These are phyloP conservation scores for Glomus cerebriforme DNA, from an alignment of 192 early-diverging fungal genomes.

Conservation along the genomic window DNA sequence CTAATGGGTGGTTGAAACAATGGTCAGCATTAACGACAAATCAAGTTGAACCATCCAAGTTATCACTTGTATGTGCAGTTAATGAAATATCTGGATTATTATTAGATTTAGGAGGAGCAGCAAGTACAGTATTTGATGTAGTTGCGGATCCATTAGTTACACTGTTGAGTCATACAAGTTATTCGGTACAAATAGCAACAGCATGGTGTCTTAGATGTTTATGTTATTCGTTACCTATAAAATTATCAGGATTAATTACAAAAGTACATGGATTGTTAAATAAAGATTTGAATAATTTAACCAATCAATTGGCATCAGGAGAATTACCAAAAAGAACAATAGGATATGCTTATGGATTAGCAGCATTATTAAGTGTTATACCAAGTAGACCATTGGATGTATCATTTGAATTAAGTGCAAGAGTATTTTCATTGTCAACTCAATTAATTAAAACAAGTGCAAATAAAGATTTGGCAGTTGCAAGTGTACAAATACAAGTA, in stretches of 20 bases:
- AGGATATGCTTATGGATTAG: constrained; percentile 67
- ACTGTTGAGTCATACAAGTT: constrained; percentile 67
- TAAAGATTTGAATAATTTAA: constrained; percentile 64
- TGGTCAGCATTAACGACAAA: constrained; percentile 56
- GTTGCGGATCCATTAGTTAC: constrained; percentile 69
- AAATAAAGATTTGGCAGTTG: constrained; percentile 61
- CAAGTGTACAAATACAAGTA: constrained; percentile 66
- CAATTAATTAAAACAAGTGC: constrained; percentile 68
- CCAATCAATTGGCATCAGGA: constrained; percentile 48
- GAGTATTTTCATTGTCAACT: constrained; percentile 74
- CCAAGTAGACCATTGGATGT: constrained; percentile 65
- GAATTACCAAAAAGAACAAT: constrained; percentile 54
- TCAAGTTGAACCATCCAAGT: constrained; percentile 54
- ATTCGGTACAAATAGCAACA: constrained; percentile 72
- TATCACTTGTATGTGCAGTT: constrained; percentile 67
- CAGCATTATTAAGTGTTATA: constrained; percentile 69
- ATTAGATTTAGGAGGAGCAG: constrained; percentile 76
- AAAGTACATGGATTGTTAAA: constrained; percentile 70
- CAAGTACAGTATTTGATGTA: constrained; percentile 61
- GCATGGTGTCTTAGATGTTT: constrained; percentile 72
- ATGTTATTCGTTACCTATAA: constrained; percentile 63
- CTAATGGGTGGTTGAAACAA: constrained; percentile 59
- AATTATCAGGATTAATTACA: constrained; percentile 64
- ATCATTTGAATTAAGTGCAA: constrained; percentile 78
- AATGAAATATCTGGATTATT: constrained; percentile 75